Evolutionary conservation across 2,329 filamentous ascomycete species (phyloP), one percentile per base, ranked within the genome.

Genomic region (Botrytis deweyae): DNA sequence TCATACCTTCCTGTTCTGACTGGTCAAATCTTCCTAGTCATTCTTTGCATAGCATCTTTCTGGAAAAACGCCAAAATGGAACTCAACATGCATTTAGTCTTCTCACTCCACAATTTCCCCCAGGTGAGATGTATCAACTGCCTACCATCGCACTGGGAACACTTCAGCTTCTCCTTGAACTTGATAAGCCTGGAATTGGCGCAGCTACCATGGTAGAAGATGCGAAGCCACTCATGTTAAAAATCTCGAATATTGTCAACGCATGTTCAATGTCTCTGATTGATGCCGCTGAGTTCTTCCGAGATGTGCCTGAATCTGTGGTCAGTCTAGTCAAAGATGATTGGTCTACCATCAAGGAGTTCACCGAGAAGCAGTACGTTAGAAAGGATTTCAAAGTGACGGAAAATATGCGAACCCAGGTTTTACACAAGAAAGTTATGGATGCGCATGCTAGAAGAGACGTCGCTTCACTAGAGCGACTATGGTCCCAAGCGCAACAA

Each of bases 71-170:
- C 59, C 69, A 67, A 75, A 77, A 76, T 40, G 78, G 77, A 8
- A 55, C 74, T 46, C 42, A 74, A 20, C 20, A 72, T 22, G 58
- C 68, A 38, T 80, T 80, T 75, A 58, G 73, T 42, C 67, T 77
- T 44, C 73, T 80, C 71, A 63, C 74, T 66, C 75, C 79, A 46
- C 16, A 59, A 22, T 78, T 79, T 58, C n/a, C 52, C 40, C 38
- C 64, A 42, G 61, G 46, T 58, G 61, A 76, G 49, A 62, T 77
- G 3, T 65, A 67, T 14, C 70, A 69, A 22, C 29, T 81, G 40
- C 75, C 79, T 40, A 20, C 78, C 1, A 70, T 80, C 42, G 76
- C 78, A n/a, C 65, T 80, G 55, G 77, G 76, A 59, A 81, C 80
- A 12, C 78, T 79, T 70, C 74, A 74, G 16, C 69, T 81, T 59